These are phyloP conservation scores for Penicillium chermesinum DNA, from an alignment of 495 filamentous ascomycete genomes.

Conservation along the genomic window DNA sequence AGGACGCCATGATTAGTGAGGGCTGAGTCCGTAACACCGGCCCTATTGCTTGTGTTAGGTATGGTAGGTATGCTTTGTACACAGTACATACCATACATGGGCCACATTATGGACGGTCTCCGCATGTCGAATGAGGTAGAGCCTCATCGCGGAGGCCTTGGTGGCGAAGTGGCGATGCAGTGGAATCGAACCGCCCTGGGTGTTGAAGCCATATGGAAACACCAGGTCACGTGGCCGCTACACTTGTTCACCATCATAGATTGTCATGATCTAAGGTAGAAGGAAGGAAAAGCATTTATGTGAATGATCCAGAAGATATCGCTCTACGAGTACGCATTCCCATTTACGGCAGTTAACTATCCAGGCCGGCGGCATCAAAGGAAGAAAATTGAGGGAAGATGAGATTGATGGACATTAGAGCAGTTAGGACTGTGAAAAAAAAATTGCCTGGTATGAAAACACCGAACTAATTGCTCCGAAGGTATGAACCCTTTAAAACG, in stretches of 20 bases:
- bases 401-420: conserved; percentile 32
- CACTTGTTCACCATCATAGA: no score
- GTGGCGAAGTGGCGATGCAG: not conserved
- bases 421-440: conserved; percentile 28
- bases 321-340: conserved; percentile 9
- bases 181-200: not conserved
- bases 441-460: conserved; percentile 29
- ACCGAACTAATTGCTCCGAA: conserved; percentile 31
- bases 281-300: no score
- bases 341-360: conserved; percentile 10
- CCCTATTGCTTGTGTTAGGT: conserved; percentile 41
- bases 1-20: conserved; percentile 78
- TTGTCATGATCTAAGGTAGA: no score
- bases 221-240: no score
- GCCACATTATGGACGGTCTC: conserved; percentile 87
- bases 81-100: conserved; percentile 54
- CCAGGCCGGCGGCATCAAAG: not conserved
- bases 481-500: conserved; percentile 16
- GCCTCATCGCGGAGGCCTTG: conserved; percentile 47
- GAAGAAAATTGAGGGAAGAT: conserved; percentile 28
- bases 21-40: conserved; percentile 70
- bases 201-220: no score
- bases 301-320: no score
- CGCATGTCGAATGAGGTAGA: conserved; percentile 79
- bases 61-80: not conserved